These are phyloP conservation scores for Talaromyces pinophilus DNA, from an alignment of 2,329 filamentous ascomycete species.

Conservation along the genomic window DNA sequence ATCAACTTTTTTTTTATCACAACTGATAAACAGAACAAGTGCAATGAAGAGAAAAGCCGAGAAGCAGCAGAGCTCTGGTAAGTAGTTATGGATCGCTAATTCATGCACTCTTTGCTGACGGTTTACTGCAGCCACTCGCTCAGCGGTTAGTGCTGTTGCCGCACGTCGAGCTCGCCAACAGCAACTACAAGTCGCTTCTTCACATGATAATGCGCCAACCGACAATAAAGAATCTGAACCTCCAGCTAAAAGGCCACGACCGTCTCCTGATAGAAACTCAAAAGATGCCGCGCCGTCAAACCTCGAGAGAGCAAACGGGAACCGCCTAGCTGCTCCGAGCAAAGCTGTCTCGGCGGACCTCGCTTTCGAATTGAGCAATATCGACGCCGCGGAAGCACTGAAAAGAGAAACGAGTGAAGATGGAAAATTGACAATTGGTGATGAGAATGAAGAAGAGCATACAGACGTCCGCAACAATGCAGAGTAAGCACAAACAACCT, in stretches of 20 bases:
- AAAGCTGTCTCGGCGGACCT: slow-evolving; percentile 9
- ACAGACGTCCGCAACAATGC: not conserved
- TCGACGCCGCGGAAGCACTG: slow-evolving; percentile 10
- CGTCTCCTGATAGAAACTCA: slow-evolving; percentile 30
- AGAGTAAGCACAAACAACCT: slow-evolving; percentile 8
- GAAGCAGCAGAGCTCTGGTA: slow-evolving; percentile 40
- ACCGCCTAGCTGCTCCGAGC: not conserved
- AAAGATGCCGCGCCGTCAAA: slow-evolving; percentile 26
- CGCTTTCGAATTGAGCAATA: slow-evolving; percentile 16
- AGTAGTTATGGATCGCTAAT: not conserved
- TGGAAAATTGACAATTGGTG: not conserved
- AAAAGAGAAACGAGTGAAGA: not conserved
- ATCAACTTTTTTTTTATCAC: slow-evolving; percentile 15
- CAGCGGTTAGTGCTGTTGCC: slow-evolving; percentile 43
- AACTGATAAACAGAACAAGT: not conserved
- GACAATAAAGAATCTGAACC: slow-evolving; percentile 33
- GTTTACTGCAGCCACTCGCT: slow-evolving; percentile 14
- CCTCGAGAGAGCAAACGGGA: slow-evolving; percentile 28
- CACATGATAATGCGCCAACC: slow-evolving; percentile 26
- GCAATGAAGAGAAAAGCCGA: slow-evolving; percentile 43
- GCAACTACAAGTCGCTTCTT: slow-evolving; percentile 26
- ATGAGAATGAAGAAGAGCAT: not conserved
- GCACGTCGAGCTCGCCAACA: slow-evolving; percentile 46
- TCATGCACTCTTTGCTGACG: slow-evolving; percentile 5
- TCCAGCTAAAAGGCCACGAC: slow-evolving; percentile 38